Conservation (phyloP, 345 rosid genomes). For the Citropsis articulata region DNA sequence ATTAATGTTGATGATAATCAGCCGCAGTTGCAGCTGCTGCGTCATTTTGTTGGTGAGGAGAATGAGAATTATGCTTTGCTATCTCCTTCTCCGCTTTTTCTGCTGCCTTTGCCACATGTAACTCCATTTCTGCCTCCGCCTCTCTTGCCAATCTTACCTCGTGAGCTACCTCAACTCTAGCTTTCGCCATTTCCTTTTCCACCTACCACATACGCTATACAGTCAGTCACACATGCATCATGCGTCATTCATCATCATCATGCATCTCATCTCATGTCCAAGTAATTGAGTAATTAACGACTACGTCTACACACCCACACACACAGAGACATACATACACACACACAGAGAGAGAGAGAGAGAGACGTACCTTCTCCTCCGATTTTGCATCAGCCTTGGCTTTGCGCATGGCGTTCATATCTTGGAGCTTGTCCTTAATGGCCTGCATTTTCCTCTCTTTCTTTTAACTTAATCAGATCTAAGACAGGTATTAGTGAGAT, state of each 20-base stretch:
- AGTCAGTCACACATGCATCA: background rate
- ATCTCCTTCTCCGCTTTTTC: constrained; percentile 23
- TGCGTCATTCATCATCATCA: background rate
- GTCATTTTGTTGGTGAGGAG: background rate
- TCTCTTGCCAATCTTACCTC: constrained; percentile 53
- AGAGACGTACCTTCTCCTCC: background rate
- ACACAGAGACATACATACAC: no score
- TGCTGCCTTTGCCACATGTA: constrained; percentile 46
- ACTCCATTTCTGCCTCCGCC: constrained; percentile 52
- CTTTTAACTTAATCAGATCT: no score
- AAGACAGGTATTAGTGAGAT: no score
- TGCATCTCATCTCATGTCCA: background rate
- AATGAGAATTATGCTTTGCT: constrained; percentile 14
- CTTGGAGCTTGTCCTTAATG: constrained; percentile 45
- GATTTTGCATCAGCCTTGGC: constrained; percentile 6
- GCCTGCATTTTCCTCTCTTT: constrained; percentile 39
- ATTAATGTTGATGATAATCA: no score
- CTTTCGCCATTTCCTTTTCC: constrained; percentile 45
- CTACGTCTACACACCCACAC: background rate
- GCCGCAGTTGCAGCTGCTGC: no score
- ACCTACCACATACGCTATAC: constrained; percentile 19
- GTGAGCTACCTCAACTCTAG: constrained; percentile 42
- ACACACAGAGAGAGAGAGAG: no score
- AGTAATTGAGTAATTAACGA: background rate
- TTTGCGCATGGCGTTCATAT: constrained; percentile 25